A percentile compares a stretch with the other conserved stretches of the same genome.
Evolutionary conservation across 768 basidiomycete species (phyloP).

Genomic region (Mycena haematopus): DNA sequence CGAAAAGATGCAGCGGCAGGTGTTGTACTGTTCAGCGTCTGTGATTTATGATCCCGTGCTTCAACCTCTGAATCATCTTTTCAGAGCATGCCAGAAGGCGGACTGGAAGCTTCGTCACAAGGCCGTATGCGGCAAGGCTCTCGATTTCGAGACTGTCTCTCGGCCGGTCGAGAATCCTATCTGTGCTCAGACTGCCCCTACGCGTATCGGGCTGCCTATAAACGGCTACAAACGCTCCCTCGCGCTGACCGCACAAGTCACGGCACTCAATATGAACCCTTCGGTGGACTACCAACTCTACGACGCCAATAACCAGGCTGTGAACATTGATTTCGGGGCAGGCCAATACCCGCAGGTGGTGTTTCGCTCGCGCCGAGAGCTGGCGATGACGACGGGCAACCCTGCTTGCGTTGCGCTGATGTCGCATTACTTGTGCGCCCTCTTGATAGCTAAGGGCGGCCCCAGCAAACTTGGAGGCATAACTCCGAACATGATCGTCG

Average conservation of each 20-base stretch:
- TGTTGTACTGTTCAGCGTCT: conserved; percentile 22
- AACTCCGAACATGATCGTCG: conserved; percentile 5
- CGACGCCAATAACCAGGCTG: too few species aligned
- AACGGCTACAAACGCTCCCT: conserved; percentile 9
- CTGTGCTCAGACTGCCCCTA: neutral
- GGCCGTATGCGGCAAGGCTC: conserved; percentile 3
- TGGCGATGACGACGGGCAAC: conserved; percentile 17
- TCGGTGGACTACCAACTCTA: conserved; percentile 3
- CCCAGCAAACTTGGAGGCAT: neutral
- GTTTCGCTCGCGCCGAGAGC: neutral
- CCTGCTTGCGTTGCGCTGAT: neutral
- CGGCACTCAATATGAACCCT: neutral
- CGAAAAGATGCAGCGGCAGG: conserved; percentile 19
- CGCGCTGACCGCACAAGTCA: conserved; percentile 9
- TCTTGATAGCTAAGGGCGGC: too few species aligned
- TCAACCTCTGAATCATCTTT: neutral
- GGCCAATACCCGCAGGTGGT: neutral
- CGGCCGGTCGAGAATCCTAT: neutral
- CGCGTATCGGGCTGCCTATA: conserved; percentile 3
- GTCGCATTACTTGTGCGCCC: conserved; percentile 8
- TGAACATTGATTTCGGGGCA: neutral
- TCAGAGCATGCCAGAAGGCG: conserved; percentile 11
- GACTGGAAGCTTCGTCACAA: conserved; percentile 13
- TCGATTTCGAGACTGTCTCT: conserved; percentile 3
- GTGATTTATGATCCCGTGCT: neutral